Evolutionary conservation across 75 land plant genomes (phyloP).

Genomic region (Picea sitchensis): DNA sequence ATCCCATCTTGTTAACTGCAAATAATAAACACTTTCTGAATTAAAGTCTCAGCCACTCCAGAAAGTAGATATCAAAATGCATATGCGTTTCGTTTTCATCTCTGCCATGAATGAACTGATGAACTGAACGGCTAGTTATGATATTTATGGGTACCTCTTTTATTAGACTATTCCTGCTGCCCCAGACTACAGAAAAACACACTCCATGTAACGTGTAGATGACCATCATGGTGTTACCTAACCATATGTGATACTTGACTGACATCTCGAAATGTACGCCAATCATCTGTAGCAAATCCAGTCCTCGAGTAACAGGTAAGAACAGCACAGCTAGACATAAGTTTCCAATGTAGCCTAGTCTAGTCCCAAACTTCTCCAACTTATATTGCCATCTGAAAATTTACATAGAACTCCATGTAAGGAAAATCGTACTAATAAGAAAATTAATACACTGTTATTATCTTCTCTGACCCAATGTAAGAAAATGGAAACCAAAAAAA

Average conservation of each 20-base stretch:
- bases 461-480: no score
- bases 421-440: no score
- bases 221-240: conserved; percentile 52
- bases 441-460: no score
- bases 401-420: no score
- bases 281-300: conserved; percentile 43
- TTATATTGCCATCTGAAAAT: conserved; percentile 55
- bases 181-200: conserved; percentile 53
- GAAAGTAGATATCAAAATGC: no score
- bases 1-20: conserved; percentile 68
- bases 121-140: background rate
- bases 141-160: conserved; percentile 33
- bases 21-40: background rate
- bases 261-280: conserved; percentile 79
- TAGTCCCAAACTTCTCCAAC: conserved; percentile 27
- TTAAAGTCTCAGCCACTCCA: no score
- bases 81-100: no score
- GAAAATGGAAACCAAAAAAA: no score
- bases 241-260: conserved; percentile 74
- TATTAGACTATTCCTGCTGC: conserved; percentile 19
- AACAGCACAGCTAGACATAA: conserved; percentile 60
- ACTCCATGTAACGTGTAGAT: conserved; percentile 55
- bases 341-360: conserved; percentile 54
- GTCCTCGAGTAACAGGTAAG: conserved; percentile 58
- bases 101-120: background rate